A percentile compares a stretch with the other conserved stretches of the same genome.
phyloP scores from a whole-genome alignment of 2,329 filamentous ascomycete species.

The Arthrobotrys conoides region DNA sequence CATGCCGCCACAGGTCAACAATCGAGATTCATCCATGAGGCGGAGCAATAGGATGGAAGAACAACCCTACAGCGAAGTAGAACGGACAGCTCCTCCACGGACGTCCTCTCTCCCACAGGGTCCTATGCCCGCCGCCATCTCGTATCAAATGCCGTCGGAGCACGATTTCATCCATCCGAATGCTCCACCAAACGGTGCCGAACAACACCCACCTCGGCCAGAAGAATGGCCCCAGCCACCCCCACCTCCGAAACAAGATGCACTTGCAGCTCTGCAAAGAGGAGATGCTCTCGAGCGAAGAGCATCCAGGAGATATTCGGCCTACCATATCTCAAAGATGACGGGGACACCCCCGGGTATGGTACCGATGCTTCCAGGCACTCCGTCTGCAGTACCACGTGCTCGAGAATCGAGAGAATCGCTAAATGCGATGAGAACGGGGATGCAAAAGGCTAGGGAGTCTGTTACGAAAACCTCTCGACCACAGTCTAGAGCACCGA shows the following conservation, averaged over 20 bases:
- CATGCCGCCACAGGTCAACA: constrained; percentile 26
- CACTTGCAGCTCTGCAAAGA: constrained; percentile 88
- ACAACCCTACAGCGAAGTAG: constrained; percentile 60
- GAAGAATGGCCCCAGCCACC: constrained; percentile 77
- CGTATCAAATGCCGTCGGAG: constrained; percentile 58
- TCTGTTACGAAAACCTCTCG: constrained; percentile 24
- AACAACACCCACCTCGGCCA: constrained; percentile 32
- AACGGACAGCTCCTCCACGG: constrained; percentile 62
- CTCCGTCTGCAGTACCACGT: constrained; percentile 62
- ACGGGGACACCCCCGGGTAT: constrained; percentile 84
- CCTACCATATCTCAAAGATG: constrained; percentile 96
- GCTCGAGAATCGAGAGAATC: constrained; percentile 64
- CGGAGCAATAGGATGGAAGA: constrained; percentile 41
- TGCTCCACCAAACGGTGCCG: constrained; percentile 21
- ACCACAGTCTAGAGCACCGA: constrained; percentile 38
- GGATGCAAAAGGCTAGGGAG: constrained; percentile 43
- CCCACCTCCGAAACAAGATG: constrained; percentile 86
- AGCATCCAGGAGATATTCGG: constrained; percentile 92
- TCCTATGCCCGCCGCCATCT: constrained; percentile 37
- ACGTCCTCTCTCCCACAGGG: constrained; percentile 63
- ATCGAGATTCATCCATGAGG: constrained; percentile 65
- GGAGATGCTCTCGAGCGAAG: constrained; percentile 92
- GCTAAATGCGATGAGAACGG: constrained; percentile 62
- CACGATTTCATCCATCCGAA: constrained; percentile 46
- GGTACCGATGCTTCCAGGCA: constrained; percentile 84